Base-by-base conservation (phyloP, 345 rosid species). In the Heritiera fomes region DNA sequence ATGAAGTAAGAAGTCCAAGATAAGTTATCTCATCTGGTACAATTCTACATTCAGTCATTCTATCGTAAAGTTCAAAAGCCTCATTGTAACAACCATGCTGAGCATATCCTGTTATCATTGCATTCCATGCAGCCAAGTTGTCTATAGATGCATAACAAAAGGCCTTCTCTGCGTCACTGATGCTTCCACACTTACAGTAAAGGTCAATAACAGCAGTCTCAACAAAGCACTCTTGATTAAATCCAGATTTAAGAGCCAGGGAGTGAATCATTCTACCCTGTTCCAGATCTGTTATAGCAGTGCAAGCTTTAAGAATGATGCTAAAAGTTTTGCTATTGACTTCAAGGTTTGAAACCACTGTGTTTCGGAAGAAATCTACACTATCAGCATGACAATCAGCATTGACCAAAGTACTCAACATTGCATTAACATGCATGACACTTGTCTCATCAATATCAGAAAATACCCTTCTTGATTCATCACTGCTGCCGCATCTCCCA, bases 101-200 rank as follows among this genome's bases (percentile, higher is more conserved):
- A 60, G 89, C 89, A 82, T 82, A 88, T 62, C 89, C 91, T 80
- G 84, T 82, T 55, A 88, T 86, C 84, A 88, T 86, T 60, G 87
- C 85, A 58, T 86, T 88, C 88, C 83, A 82, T 47, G 89, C 85
- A 65, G 83, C 85, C 53, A 88, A 80, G 80, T 83, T 81, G 60
- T 77, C 78, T 40, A 14, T 40, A 0, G 69, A 74, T 15, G 81
- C 78, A 70, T 72, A 15, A 14, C 79, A 75, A 75, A 86, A 88
- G 59, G 87, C 72, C 78, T 74, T 73, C 79, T 85, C 80, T 58
- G 89, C 87, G 28, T 80, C 83, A 8, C 34, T 66, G 43, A 86
- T 71, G 76, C 60, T 82, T 60, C 89, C 91, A 41, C 89, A 88
- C 69, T 86, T 86, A 34, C 87, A 85, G 71, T 85, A 88, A 79